Conservation (phyloP, 2,329 filamentous ascomycete genomes). For the Nigrograna mackinnonii region DNA sequence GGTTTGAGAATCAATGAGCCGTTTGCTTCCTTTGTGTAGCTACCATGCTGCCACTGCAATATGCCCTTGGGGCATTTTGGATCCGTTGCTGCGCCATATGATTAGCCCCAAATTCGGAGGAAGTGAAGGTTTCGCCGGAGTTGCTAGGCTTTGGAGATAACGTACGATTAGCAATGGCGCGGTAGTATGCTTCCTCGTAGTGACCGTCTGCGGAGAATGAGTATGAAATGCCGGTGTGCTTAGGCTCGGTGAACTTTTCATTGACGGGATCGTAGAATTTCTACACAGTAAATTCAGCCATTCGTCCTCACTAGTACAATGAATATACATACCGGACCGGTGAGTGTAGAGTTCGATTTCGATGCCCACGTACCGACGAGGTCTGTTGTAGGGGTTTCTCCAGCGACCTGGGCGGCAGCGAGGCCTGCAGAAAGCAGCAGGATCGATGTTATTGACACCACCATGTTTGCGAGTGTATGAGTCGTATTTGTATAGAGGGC, state of each 20-base stretch:
- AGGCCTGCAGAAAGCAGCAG: conserved; percentile 38
- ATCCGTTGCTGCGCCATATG: conserved; percentile 60
- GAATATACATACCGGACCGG: conserved; percentile 63
- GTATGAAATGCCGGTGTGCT: conserved; percentile 70
- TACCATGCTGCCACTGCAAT: conserved; percentile 76
- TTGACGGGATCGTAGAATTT: conserved; percentile 70
- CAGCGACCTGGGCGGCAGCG: conserved; percentile 40
- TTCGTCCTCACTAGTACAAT: neutral
- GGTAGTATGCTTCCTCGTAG: conserved; percentile 72
- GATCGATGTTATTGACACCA: conserved; percentile 23
- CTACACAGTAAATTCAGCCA: conserved; percentile 43
- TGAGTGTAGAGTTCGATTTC: conserved; percentile 70
- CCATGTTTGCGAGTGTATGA: conserved; percentile 14
- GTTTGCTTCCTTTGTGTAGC: conserved; percentile 58
- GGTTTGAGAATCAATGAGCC: conserved; percentile 64
- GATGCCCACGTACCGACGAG: conserved; percentile 74
- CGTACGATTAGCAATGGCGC: conserved; percentile 70
- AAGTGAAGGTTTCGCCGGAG: neutral
- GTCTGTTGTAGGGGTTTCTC: conserved; percentile 41
- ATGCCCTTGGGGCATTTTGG: conserved; percentile 67
- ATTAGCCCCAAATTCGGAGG: neutral
- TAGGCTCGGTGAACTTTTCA: conserved; percentile 68
- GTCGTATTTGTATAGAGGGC: conserved; percentile 5
- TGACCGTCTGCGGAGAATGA: conserved; percentile 71
- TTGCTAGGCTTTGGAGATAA: conserved; percentile 14